These are phyloP conservation scores for Salvia hispanica DNA, from an alignment of 257 asterid genomes.

Conservation along the genomic window DNA sequence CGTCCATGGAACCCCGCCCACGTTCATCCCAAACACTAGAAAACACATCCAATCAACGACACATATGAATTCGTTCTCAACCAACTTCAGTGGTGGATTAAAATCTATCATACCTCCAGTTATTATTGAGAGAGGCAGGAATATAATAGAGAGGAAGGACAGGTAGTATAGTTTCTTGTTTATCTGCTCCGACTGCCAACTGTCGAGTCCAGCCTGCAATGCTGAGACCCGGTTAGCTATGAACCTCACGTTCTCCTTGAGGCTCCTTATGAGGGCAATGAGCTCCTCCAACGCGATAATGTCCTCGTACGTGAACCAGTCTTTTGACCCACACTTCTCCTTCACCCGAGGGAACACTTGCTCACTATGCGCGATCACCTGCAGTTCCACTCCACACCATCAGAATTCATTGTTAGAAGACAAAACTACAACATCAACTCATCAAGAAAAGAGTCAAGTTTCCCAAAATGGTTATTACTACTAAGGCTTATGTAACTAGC, in stretches of 20 bases:
- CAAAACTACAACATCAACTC: too few relatives aligned
- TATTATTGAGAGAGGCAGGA: slow-evolving; percentile 84
- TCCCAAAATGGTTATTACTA: too few relatives aligned
- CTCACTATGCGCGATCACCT: slow-evolving; percentile 94
- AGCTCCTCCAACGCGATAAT: slow-evolving; percentile 79
- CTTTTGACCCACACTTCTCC: slow-evolving; percentile 80
- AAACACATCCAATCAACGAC: too few relatives aligned
- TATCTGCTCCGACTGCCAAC: slow-evolving; percentile 98
- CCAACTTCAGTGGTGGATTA: too few relatives aligned
- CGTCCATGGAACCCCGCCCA: slow-evolving; percentile 99
- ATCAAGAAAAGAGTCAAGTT: too few relatives aligned
- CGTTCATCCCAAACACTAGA: slow-evolving; percentile 93
- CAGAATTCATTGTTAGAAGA: too few relatives aligned
- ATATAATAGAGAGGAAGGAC: slow-evolving; percentile 90
- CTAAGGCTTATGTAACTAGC: too few relatives aligned
- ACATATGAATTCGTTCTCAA: too few relatives aligned
- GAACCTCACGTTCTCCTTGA: slow-evolving; percentile 91
- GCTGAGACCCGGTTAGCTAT: slow-evolving; percentile 87
- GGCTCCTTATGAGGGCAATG: slow-evolving; percentile 76
- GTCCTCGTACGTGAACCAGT: slow-evolving; percentile 81
- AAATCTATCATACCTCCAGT: slow-evolving; percentile 63
- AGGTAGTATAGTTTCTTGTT: slow-evolving; percentile 84
- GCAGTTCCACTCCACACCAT: neutral
- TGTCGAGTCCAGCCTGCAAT: slow-evolving; percentile 89
- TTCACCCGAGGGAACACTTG: slow-evolving; percentile 93